Evolutionary conservation across 805 yeast species (phyloP).

Genomic region (Schizosaccharomyces japonicus): DNA sequence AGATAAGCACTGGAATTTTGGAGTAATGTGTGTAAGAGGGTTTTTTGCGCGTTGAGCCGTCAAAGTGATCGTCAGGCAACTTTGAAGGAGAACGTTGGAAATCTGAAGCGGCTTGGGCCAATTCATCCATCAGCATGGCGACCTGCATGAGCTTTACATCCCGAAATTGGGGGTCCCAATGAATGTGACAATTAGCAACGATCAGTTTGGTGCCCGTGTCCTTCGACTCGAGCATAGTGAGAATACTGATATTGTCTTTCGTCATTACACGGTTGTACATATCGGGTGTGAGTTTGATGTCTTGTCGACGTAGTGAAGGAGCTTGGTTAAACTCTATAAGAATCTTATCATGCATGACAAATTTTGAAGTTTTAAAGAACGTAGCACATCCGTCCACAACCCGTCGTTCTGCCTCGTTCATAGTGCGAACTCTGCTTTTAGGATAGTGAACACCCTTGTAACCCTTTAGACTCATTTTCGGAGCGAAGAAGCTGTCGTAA

Average conservation of each 20-base stretch:
- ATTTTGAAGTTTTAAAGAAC: slow-evolving; percentile 47
- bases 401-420: slow-evolving; percentile 42
- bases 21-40: slow-evolving; percentile 20
- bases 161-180: slow-evolving; percentile 92
- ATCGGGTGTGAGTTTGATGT: slow-evolving; percentile 79
- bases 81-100: slow-evolving; percentile 14
- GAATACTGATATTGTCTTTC: slow-evolving; percentile 76
- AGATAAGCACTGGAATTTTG: slow-evolving; percentile 53
- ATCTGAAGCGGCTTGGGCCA: slow-evolving; percentile 40
- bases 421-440: slow-evolving; percentile 75
- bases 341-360: slow-evolving; percentile 45
- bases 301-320: slow-evolving; percentile 26
- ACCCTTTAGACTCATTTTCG: slow-evolving; percentile 45
- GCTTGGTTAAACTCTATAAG: slow-evolving; percentile 50
- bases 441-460: slow-evolving; percentile 64
- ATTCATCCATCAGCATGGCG: slow-evolving; percentile 71
- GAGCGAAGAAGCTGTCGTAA: slow-evolving; percentile 68
- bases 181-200: slow-evolving; percentile 78
- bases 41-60: background rate
- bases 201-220: slow-evolving; percentile 48
- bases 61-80: slow-evolving; percentile 3
- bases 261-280: slow-evolving; percentile 87
- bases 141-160: slow-evolving; percentile 93
- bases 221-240: slow-evolving; percentile 47
- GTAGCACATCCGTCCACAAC: slow-evolving; percentile 98